Base-by-base conservation (phyloP, 164 flowering plant genomes). In the Kalanchoe fedtschenkoi region DNA sequence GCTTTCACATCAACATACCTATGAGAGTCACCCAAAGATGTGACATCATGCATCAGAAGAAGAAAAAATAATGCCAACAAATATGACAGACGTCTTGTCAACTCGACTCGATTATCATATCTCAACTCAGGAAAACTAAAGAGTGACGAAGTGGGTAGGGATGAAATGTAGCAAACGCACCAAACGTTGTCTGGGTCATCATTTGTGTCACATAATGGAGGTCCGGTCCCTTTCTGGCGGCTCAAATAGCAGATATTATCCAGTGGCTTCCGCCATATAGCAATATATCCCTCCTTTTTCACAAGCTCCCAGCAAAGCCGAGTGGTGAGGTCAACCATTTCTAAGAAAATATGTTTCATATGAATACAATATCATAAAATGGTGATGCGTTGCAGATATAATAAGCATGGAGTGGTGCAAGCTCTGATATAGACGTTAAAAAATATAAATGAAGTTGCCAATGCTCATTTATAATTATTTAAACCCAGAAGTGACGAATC, bases 151-250 rank as follows among this genome's bases (percentile, higher is more conserved):
- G n/a, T n/a, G n/a, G n/a, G n/a, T n/a, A n/a, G n/a, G n/a, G n/a
- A n/a, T n/a, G n/a, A 26, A 22, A 51, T 51, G 21, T 34, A 24
- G 68, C 19, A 43, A 10, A 62, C 34, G 55, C 82, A 89, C 98
- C 98, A 91, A 66, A 88, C 85, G 44, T 77, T 82, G 66, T 91
- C 93, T 22, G 93, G 95, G 70, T 87, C 78, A 70, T 91, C 93
- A 60, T 77, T 68, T 63, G 69, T 65, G 44, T 78, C 91, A 80
- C 96, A 87, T 47, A 89, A 60, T 24, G 93, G 88, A 66, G 95
- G 98, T 57, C 60, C 61, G 24, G 63, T 60, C 42, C 78, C 84
- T 62, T 65, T 71, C 60, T 75, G 80, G 44, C 88, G 95, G 60
- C 60, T 79, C 42, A 89, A 63, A 75, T 89, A 91, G 74, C 96